Evolutionary conservation across 1,284 basidiomycete species (phyloP), one percentile per base, ranked within the genome.

Genomic region (Megacollybia platyphylla): DNA sequence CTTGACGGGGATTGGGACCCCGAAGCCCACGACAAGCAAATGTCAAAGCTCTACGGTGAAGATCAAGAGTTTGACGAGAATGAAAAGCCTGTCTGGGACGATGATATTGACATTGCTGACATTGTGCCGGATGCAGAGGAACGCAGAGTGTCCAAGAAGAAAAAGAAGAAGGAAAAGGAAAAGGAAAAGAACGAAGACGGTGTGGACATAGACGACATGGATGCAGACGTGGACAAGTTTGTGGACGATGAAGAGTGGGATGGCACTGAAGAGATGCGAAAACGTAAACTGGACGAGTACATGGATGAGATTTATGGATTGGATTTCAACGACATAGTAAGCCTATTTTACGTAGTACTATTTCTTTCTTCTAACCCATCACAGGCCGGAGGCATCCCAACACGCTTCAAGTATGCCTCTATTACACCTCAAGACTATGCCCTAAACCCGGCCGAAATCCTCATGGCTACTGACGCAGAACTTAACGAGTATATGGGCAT

Each of bases 301-400:
- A 86, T 97, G 79, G 87, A 93, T 48, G 87, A 92, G 56, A 71
- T 97, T 42, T 86, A 91, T 58, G 77, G 70, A 26, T 70, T 97
- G 13, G 92, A 97, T 51, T 96, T 97, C 67, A 97, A 97, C 61
- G 93, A 97, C 57, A 76, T 96, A 69, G 90, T 92, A 49, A 53
- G 82, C 63, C 30, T 42, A 39, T 31, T 37, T 34, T 43, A 36
- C 20, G 20, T 24, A 24, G 20, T n/a, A n/a, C n/a, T 29, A 27
- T 36, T 39, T 15, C 38, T 24, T 15, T 34, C 11, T 34, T 34
- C 15, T 32, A 10, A 34, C 26, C 39, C 35, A 18, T 20, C 42
- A n/a, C 45, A 90, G 87, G 82, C 94, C 46, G 93, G 85, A 5
- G 90, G 84, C 57, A 65, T 91, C 51, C 83, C 90, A 1, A 97